These are phyloP conservation scores for Trichoderma sp. DNA, from an alignment of 2,329 filamentous ascomycete genomes.

Conservation along the genomic window DNA sequence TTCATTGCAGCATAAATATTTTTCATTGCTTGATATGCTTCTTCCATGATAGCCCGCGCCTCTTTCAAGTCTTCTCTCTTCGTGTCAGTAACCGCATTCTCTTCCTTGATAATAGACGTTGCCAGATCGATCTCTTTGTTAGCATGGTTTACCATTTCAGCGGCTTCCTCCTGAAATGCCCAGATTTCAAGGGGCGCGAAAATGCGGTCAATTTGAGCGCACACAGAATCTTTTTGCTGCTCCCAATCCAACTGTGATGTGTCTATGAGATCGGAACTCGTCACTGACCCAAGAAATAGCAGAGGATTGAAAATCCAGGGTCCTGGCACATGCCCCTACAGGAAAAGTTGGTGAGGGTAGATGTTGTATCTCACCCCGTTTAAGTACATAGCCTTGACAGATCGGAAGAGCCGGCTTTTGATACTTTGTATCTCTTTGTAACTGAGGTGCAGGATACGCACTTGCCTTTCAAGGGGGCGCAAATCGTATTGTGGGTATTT, in stretches of 20 bases:
- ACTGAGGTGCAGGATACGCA: not conserved
- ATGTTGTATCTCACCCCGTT: not conserved
- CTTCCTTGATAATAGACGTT: not conserved
- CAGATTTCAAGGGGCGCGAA: not conserved
- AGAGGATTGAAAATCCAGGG: not conserved
- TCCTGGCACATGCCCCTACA: not conserved
- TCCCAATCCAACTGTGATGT: not conserved
- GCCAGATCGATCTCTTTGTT: not conserved
- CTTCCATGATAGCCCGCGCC: not conserved
- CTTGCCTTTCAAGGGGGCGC: not conserved
- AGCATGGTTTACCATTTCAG: not conserved
- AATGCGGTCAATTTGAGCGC: not conserved
- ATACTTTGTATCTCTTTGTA: not conserved
- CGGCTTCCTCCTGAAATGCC: not conserved
- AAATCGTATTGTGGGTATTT: not conserved
- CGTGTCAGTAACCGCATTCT: not conserved
- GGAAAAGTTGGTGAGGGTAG: not conserved
- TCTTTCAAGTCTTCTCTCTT: not conserved
- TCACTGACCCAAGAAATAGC: not conserved
- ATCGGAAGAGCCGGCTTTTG: not conserved
- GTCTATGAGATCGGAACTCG: not conserved
- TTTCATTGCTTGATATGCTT: not conserved
- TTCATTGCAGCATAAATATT: not conserved
- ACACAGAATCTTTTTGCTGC: not conserved
- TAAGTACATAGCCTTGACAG: not conserved